A percentile compares a stretch with the other conserved stretches of the same genome.
Conservation (phyloP, 768 basidiomycete species). For the Phylloporus rhodoxanthus region DNA sequence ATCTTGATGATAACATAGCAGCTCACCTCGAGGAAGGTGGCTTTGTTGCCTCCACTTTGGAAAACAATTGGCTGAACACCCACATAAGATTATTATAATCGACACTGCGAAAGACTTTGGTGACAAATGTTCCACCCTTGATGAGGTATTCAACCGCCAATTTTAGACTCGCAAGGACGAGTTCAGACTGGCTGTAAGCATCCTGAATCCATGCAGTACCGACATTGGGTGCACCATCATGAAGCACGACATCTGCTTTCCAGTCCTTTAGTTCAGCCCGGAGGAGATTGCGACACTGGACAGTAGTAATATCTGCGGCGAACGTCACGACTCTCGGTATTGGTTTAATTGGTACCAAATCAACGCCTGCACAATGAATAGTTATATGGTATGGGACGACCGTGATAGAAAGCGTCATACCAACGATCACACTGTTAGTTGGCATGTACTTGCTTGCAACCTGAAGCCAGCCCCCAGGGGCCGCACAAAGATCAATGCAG, state of each 20-base stretch:
- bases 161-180: constrained; percentile 92
- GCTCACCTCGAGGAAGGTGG: constrained; percentile 90
- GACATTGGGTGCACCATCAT: constrained; percentile 99
- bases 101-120: constrained; percentile 96
- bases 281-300: constrained; percentile 82
- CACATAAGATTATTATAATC: constrained; percentile 99
- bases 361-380: constrained; percentile 60
- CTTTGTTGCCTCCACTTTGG: constrained; percentile 96
- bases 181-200: constrained; percentile 93
- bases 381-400: constrained; percentile 6
- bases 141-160: constrained; percentile 90
- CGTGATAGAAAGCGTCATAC: constrained; percentile 36
- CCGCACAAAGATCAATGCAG: constrained; percentile 96
- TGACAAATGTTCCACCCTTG: constrained; percentile 93
- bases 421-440: constrained; percentile 83
- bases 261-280: constrained; percentile 91
- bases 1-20: background rate
- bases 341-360: constrained; percentile 92
- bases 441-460: constrained; percentile 99
- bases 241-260: constrained; percentile 97
- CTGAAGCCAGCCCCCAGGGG: constrained; percentile 98
- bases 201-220: constrained; percentile 99
- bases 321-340: constrained; percentile 92
- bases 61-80: constrained; percentile 97
- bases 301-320: constrained; percentile 89